phyloP scores from a whole-genome alignment of 805 yeast species.

The Cyberlindnera mrakii region DNA sequence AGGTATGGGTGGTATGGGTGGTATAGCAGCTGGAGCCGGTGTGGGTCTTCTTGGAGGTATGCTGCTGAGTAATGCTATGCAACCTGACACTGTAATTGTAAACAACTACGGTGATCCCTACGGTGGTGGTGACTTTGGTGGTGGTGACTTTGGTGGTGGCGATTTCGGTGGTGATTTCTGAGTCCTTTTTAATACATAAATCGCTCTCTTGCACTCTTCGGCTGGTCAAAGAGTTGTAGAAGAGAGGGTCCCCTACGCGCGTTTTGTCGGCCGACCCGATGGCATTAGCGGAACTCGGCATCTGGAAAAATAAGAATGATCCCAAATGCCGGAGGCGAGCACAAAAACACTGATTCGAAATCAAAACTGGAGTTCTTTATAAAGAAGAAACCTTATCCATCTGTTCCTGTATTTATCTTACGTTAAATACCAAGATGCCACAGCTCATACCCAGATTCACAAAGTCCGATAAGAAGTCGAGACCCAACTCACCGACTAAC shows the following conservation, averaged over 20 bases:
- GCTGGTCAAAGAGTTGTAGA: no score
- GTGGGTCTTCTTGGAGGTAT: constrained; percentile 27
- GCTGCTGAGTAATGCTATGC: constrained; percentile 24
- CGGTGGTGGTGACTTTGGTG: constrained; percentile 23
- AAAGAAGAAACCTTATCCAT: no score
- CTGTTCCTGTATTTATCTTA: no score
- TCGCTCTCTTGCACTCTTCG: no score
- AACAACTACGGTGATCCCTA: constrained; percentile 14
- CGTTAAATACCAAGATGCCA: not conserved
- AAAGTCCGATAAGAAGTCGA: not conserved
- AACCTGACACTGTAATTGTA: constrained; percentile 17
- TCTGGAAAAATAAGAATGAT: no score
- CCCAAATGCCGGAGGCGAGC: no score
- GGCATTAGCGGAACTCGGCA: no score
- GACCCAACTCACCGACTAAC: not conserved
- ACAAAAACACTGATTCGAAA: no score
- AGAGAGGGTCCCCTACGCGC: no score
- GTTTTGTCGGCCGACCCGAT: no score
- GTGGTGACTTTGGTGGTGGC: constrained; percentile 35
- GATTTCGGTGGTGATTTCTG: constrained; percentile 16
- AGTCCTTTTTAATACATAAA: not conserved
- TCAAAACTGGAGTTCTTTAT: no score
- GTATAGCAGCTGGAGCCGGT: constrained; percentile 23
- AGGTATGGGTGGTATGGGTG: constrained; percentile 25
- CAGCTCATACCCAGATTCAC: not conserved